phyloP scores from a whole-genome alignment of 2,329 filamentous ascomycete species.

The Alternaria viburni region DNA sequence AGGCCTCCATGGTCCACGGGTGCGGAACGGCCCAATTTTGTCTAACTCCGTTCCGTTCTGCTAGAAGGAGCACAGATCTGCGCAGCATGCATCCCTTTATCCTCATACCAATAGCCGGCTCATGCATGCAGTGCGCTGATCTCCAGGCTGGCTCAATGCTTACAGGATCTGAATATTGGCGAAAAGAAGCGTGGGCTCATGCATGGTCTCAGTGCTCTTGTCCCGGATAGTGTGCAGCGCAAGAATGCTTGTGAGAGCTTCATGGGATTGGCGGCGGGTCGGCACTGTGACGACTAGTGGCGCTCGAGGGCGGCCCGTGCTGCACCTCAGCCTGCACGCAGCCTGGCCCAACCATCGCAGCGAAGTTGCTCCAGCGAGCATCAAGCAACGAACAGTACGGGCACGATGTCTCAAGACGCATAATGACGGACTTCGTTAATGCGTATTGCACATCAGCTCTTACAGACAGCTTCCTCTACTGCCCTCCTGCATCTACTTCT shows the following conservation, averaged over 20 bases:
- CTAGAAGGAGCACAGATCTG: too few relatives aligned
- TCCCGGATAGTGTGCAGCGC: neutral
- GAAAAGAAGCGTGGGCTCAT: neutral
- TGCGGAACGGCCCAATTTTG: neutral
- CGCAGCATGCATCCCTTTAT: too few relatives aligned
- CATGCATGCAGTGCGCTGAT: too few relatives aligned
- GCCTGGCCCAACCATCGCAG: neutral
- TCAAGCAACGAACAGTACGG: neutral
- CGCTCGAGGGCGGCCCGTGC: neutral
- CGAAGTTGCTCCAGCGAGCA: neutral
- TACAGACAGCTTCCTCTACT: constrained; percentile 23
- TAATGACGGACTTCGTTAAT: neutral
- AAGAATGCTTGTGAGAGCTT: neutral
- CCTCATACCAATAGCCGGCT: too few relatives aligned
- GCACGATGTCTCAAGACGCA: neutral
- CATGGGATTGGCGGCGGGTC: neutral
- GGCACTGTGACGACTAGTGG: neutral
- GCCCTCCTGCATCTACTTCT: constrained; percentile 34
- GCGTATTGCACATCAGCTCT: neutral
- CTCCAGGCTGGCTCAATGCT: neutral
- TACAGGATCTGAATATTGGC: neutral
- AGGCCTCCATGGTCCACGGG: neutral
- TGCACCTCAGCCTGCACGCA: neutral
- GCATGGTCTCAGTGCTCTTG: neutral
- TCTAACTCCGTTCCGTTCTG: too few relatives aligned